Evolutionary conservation across 768 basidiomycete species (phyloP), one percentile per base, ranked within the genome.

Genomic region (Boletus vermiculosoides): DNA sequence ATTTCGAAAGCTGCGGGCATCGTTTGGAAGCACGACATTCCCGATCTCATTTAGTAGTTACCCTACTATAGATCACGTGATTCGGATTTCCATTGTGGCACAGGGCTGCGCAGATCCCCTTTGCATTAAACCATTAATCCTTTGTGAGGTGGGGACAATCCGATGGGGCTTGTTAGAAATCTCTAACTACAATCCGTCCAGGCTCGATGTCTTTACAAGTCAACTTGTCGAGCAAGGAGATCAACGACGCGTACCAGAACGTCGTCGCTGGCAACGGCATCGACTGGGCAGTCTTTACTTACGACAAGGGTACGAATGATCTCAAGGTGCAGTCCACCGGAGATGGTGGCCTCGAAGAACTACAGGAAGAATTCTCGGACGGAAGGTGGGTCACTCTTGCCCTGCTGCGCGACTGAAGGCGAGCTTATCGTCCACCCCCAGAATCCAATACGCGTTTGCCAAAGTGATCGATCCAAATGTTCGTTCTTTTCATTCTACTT

Each of bases 341-440:
- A n/a, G 78, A 77, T 54, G 90, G 88, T n/a, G 92, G 93, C 1
- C 79, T 98, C 12, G 90, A 95, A 62, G 93, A 94, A 64, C 76
- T 98, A 3, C 84, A 91, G 67, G 95, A 98, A 64, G 94, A 96
- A 74, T 98, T 98, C 73, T 91, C 87, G 41, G 94, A 98, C 71
- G 95, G 94, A 56, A 80, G 90, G 92, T 92, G 59, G 44, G 86
- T 69, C 12, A 39, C 50, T 41, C 42, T 25, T 44, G 25, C 44
- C 6, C 0, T 37, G 1, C 36, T 31, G 28, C 15, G 22, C 57
- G 58, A 50, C 30, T 22, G 25, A 5, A 23, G 54, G 58, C 40
- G 20, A 37, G n/a, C 56, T 62, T 18, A 58, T 52, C 48, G 18
- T 25, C 7, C 50, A 15, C 10, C 41, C 16, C 6, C 62, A 96